Evolutionary conservation across 148 eudicot species (phyloP).

Genomic region (Selenicereus undatus): DNA sequence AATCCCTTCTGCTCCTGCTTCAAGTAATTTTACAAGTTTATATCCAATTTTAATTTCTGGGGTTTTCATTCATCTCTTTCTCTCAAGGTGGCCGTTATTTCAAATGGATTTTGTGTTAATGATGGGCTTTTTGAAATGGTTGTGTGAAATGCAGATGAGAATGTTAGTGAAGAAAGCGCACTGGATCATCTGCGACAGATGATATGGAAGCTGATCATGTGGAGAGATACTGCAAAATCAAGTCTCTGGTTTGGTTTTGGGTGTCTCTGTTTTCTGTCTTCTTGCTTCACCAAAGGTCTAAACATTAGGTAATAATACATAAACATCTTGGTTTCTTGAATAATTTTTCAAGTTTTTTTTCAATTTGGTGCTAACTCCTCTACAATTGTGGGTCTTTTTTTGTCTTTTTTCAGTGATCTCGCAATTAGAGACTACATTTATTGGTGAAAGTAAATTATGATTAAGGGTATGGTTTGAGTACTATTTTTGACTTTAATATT

Average conservation of each 20-base stretch:
- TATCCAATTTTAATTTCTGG: too few relatives aligned
- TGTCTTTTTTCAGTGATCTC: constrained; percentile 73
- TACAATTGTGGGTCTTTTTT: constrained; percentile 9
- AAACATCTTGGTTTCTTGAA: neutral
- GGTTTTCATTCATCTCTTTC: too few relatives aligned
- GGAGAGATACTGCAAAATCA: constrained; percentile 88
- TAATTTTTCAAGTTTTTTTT: neutral
- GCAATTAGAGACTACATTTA: too few relatives aligned
- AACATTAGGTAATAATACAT: constrained; percentile 50
- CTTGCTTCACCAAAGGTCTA: constrained; percentile 70
- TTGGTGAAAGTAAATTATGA: too few relatives aligned
- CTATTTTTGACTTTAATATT: too few relatives aligned
- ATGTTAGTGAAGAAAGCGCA: constrained; percentile 44
- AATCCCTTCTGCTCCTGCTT: constrained; percentile 26
- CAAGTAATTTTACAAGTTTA: too few relatives aligned
- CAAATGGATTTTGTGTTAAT: neutral
- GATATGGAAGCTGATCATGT: constrained; percentile 62
- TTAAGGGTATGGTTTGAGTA: too few relatives aligned
- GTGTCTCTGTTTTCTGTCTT: constrained; percentile 72
- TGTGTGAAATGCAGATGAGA: too few relatives aligned
- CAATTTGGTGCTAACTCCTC: neutral
- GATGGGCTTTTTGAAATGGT: too few relatives aligned
- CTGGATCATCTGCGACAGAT: constrained; percentile 54
- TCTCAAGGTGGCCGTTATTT: neutral
- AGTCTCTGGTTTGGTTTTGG: constrained; percentile 99